A percentile compares a stretch with the other conserved stretches of the same genome.
Conservation (phyloP, 768 basidiomycete genomes). For the Podaxis sp. region DNA sequence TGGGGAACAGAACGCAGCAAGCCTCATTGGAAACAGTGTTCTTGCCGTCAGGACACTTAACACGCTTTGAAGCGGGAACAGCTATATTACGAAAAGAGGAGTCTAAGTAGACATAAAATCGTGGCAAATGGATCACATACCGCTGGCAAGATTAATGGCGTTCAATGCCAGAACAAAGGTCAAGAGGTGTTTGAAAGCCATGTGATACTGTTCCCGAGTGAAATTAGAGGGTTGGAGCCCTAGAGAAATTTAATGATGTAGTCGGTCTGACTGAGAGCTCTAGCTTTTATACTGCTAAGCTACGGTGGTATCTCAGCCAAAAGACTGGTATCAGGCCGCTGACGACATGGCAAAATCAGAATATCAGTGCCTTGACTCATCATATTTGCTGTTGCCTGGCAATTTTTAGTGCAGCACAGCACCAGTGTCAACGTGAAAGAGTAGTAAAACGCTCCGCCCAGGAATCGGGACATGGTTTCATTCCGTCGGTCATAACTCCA, state of each 20-base stretch:
- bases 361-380: neutral
- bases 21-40: conserved; percentile 30
- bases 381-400: neutral
- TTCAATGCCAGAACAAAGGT: conserved; percentile 5
- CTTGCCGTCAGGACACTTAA: conserved; percentile 25
- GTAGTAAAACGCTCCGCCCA: neutral
- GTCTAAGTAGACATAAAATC: neutral
- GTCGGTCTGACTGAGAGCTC: neutral
- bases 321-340: neutral
- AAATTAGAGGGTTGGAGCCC: neutral
- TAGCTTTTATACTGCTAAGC: conserved; percentile 7
- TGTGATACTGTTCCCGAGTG: neutral
- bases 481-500: conserved; percentile 2
- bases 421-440: neutral
- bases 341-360: neutral
- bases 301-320: neutral
- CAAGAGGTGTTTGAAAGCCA: conserved; percentile 13
- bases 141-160: neutral
- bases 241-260: neutral
- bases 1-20: conserved; percentile 40
- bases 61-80: conserved; percentile 2
- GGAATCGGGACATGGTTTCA: neutral
- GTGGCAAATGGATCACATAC: neutral
- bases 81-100: neutral
- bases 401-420: neutral